Conservation (phyloP, 2,329 filamentous ascomycete species). For the Leptosphaerulina australis region DNA sequence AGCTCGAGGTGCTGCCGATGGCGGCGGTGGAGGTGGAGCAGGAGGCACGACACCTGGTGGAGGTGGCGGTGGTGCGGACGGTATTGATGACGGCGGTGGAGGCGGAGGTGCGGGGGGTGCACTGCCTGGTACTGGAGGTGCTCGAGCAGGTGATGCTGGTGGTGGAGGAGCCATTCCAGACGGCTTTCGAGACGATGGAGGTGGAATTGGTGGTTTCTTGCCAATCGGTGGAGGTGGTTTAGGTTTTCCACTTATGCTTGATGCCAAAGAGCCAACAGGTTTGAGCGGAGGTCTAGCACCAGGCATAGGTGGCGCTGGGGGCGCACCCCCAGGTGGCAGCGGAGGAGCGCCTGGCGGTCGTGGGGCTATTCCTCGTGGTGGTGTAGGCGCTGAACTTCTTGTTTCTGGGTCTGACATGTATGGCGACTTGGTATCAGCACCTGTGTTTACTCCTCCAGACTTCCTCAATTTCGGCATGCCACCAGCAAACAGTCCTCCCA, state of each 20-base stretch:
- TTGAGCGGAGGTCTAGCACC: conserved; percentile 65
- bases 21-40: conserved; percentile 39
- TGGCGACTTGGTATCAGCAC: conserved; percentile 67
- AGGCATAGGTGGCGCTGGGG: conserved; percentile 54
- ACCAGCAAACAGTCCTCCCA: conserved; percentile 87
- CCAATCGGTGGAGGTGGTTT: conserved; percentile 77
- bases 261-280: conserved; percentile 65
- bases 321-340: conserved; percentile 25
- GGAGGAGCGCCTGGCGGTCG: conserved; percentile 54
- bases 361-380: conserved; percentile 59
- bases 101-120: conserved; percentile 48
- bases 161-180: conserved; percentile 56
- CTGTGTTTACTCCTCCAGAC: conserved; percentile 68
- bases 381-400: conserved; percentile 58
- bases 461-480: conserved; percentile 96
- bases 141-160: conserved; percentile 52
- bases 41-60: conserved; percentile 51
- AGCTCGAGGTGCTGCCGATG: conserved; percentile 44
- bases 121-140: conserved; percentile 44
- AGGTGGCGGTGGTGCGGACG: conserved; percentile 51
- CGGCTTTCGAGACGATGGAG: conserved; percentile 63
- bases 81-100: conserved; percentile 48
- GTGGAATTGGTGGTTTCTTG: conserved; percentile 71
- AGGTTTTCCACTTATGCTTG: conserved; percentile 64
- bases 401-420: conserved; percentile 81